Base-by-base conservation (phyloP, 108 stramenopile species). In the Skeletonema menzelii region DNA sequence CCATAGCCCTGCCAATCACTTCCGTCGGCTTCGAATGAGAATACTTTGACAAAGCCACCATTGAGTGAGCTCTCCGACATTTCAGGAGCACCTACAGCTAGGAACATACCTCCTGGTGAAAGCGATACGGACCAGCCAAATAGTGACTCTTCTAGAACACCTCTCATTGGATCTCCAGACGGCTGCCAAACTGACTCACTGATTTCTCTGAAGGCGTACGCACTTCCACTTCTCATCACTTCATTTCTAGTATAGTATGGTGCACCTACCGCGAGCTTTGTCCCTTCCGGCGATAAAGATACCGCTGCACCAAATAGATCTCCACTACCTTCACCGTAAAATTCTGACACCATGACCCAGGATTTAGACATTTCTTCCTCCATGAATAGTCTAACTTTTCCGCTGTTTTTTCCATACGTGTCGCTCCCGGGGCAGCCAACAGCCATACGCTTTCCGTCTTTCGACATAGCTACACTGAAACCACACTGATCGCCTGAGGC, bases 11-110 rank as follows among this genome's bases (percentile, higher is more conserved):
- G 49, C 81, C 81, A 78, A 31, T 56, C 32, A 28, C 62, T 67
- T 47, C 49, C 22, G 10, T 22, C 8, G 49, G 65, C 31, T 64
- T 78, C 61, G 27, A 49, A 68, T 0, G 38, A 20, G 42, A 75
- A 86, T 63, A 87, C 75, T 64, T 70, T 73, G 11, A 88, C 89
- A 55, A 88, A 90, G 17, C 92, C 92, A 34, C 84, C 82, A 35
- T 66, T 56, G 17, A 37, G 56, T 37, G 67, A 60, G 32, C 56
- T 55, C 34, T 73, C 72, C 55, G 61, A 44, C 17, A 22, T 22
- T 22, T 37, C 49, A 7, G 92, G 92, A 34, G 81, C 76, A 53
- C 81, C 81, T 13, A 78, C 35, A 58, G 77, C 81, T n/a, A 82
- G 38, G 67, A 69, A 49, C 44, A 20, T 47, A 17, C 67, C 68